A percentile compares a stretch with the other conserved stretches of the same genome.
phyloP scores from a whole-genome alignment of 345 rosid genomes.

The Gossypium turneri region DNA sequence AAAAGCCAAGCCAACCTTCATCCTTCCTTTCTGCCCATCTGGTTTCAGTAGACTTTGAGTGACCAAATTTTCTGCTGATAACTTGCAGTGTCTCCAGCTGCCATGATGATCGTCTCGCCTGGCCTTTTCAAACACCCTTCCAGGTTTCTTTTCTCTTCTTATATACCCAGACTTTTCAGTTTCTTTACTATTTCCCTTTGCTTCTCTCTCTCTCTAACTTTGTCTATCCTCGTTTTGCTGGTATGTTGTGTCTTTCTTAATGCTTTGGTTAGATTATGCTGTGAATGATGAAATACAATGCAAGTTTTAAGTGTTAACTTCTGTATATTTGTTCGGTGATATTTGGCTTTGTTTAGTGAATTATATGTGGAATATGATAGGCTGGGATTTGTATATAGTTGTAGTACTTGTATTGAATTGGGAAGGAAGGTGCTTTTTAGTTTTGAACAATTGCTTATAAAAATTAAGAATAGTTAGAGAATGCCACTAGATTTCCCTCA shows the following conservation, averaged over 20 bases:
- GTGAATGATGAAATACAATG: background rate
- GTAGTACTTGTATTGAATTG: background rate
- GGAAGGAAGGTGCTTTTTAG: background rate
- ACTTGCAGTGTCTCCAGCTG: background rate
- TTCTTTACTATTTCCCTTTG: background rate
- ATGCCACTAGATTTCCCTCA: background rate
- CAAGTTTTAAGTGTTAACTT: background rate
- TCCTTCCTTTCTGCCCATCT: background rate
- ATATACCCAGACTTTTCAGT: background rate
- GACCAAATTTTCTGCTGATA: constrained; percentile 10
- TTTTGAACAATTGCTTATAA: background rate
- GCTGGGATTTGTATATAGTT: background rate
- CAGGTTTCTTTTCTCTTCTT: background rate
- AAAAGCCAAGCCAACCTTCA: background rate
- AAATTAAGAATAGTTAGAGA: background rate
- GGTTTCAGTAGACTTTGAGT: constrained; percentile 6
- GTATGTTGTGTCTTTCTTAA: background rate
- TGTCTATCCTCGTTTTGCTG: background rate
- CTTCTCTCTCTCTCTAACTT: background rate
- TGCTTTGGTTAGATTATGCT: background rate
- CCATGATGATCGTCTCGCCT: constrained; percentile 5
- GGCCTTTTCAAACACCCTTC: constrained; percentile 2
- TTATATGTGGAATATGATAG: background rate
- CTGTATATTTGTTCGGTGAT: background rate
- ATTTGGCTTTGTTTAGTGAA: background rate